Base-by-base conservation (phyloP, 2,329 filamentous ascomycete species). In the Gaeumannomyces tritici region DNA sequence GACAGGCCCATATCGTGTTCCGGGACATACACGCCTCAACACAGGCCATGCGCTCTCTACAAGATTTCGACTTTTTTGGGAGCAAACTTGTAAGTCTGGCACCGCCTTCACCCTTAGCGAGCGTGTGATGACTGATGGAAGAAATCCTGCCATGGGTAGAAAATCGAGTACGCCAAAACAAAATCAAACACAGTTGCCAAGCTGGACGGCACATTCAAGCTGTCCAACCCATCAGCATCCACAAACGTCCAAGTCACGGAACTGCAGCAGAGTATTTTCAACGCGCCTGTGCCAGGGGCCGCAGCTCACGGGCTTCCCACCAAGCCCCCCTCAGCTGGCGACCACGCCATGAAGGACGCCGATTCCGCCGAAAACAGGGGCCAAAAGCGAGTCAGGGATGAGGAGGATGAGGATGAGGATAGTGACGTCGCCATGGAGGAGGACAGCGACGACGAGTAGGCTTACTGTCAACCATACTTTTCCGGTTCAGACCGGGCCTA, bases 1-100 rank as follows among this genome's bases (percentile, higher is more conserved):
- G 95, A 3, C 95, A 99, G 76, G 95, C 95, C 65, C 95, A 98
- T 71, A 80, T 99, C 64, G 89, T 95, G 18, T 98, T 92, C 73
- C 85, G 90, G 63, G 93, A 99, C 73, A 81, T 93, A 42, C 89
- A 96, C 67, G 87, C 91, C n/a, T 91, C 92, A 61, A 96, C 93
- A 28, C 91, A 96, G 72, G 95, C 95, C 1, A 91, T 99, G 91
- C 83, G 93, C 67, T 87, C 90, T 13, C 79, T 97, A 59, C 89
- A 98, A 69, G 91, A 90, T 2, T 90, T 91, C 70, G 85, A 89
- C 2, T 92, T 99, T 67, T 88, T 96, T 66, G 95, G 93, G 21
- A 87, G 85, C 66, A 83, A 91, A 67, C 86, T 99, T 81, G 93
- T 97, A 74, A 66, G 89, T 80, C 35, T 27, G 8, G 24, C 24